Percentiles rank a stretch among this genome's conserved stretches.
These are phyloP conservation scores for Geranium rotundifolium DNA, from an alignment of 345 rosid species.

Conservation along the genomic window DNA sequence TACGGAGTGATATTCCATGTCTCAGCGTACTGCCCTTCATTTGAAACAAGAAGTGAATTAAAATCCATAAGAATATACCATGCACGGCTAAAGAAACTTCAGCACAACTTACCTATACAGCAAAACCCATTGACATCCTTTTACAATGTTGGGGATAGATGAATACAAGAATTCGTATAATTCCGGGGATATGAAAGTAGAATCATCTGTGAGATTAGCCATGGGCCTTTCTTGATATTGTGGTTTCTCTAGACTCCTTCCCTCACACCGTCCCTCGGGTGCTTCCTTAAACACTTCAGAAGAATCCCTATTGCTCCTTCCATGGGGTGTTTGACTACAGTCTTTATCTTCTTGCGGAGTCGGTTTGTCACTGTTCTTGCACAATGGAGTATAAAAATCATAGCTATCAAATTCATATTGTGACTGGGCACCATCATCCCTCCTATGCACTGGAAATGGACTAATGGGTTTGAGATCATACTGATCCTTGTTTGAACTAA, in stretches of 20 bases:
- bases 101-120: constrained; percentile 55
- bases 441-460: constrained; percentile 34
- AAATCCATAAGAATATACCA: constrained; percentile 7
- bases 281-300: constrained; percentile 39
- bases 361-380: constrained; percentile 7
- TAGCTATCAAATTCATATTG: constrained; percentile 4
- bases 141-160: constrained; percentile 74
- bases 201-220: constrained; percentile 35
- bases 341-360: constrained; percentile 8
- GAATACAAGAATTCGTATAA: constrained; percentile 64
- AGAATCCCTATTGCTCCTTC: constrained; percentile 25
- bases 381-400: constrained; percentile 5
- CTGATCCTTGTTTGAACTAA: constrained; percentile 27
- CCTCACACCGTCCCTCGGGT: constrained; percentile 5
- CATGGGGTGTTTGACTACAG: neutral
- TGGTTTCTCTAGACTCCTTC: constrained; percentile 1
- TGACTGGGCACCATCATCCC: constrained; percentile 18
- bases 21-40: constrained; percentile 97
- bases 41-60: constrained; percentile 30
- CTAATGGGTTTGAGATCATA: constrained; percentile 24
- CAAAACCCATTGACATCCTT: constrained; percentile 81
- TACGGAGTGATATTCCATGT: constrained; percentile 93
- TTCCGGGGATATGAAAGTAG: constrained; percentile 51
- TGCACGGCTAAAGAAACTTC: no score
- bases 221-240: constrained; percentile 26